Evolutionary conservation across 2,329 filamentous ascomycete species (phyloP).

Genomic region (Fusarium mexicanum): DNA sequence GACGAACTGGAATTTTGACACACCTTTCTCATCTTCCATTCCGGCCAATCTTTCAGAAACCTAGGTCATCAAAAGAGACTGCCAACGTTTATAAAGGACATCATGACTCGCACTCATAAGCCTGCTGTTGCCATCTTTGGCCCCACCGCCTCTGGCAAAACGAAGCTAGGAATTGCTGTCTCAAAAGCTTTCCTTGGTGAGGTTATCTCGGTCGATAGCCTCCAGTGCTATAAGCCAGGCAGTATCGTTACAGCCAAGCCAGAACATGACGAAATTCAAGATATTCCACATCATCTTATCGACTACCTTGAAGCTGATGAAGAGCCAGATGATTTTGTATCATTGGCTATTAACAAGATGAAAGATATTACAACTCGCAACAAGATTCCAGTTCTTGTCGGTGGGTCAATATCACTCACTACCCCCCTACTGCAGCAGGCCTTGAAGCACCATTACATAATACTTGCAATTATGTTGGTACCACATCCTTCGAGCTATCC

Average conservation of each 20-base stretch:
- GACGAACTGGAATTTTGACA: background rate
- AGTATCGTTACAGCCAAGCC: background rate
- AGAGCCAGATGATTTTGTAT: background rate
- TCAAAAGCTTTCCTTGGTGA: background rate
- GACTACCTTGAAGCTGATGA: background rate
- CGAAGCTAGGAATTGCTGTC: background rate
- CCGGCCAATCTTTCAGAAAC: background rate
- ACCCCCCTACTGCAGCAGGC: background rate
- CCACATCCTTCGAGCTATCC: background rate
- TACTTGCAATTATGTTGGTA: background rate
- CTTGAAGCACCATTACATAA: background rate
- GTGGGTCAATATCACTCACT: background rate
- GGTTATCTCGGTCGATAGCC: background rate
- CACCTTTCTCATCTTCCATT: background rate
- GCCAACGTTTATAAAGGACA: background rate
- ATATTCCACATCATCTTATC: background rate
- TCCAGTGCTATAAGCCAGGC: background rate
- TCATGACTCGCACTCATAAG: background rate
- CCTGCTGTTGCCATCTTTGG: background rate
- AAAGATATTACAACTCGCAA: background rate
- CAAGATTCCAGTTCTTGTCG: background rate
- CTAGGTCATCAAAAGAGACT: background rate
- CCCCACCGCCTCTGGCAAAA: background rate
- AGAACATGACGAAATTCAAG: background rate
- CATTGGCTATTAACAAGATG: background rate